phyloP scores from a whole-genome alignment of 2,329 filamentous ascomycete species.

The Cordyceps militaris region DNA sequence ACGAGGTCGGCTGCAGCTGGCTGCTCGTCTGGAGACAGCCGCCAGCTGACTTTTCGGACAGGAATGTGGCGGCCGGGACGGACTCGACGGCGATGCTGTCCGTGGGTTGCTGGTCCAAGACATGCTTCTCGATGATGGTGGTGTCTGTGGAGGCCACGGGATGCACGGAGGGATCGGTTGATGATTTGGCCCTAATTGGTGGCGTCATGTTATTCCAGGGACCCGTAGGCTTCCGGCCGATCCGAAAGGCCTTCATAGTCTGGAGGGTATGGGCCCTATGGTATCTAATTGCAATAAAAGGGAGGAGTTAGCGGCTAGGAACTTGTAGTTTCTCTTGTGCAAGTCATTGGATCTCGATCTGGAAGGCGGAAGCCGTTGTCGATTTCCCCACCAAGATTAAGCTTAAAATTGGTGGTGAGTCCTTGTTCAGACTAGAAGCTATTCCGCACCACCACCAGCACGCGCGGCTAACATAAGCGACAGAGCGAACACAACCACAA shows the following conservation, averaged over 20 bases:
- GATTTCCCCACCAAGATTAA: slow-evolving; percentile 6
- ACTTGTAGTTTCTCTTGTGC: background rate
- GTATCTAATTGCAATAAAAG: slow-evolving; percentile 38
- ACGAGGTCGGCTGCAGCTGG: background rate
- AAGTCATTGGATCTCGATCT: slow-evolving; percentile 1
- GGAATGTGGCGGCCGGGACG: background rate
- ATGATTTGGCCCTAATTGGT: slow-evolving; percentile 40
- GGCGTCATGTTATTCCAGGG: slow-evolving; percentile 53
- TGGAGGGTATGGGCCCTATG: slow-evolving; percentile 46
- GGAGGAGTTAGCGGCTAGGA: slow-evolving; percentile 4
- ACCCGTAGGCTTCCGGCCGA: slow-evolving; percentile 47
- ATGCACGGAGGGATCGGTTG: slow-evolving; percentile 16
- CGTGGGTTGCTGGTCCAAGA: too few relatives aligned
- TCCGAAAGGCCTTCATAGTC: slow-evolving; percentile 53
- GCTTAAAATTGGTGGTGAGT: slow-evolving; percentile 3
- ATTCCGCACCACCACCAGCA: background rate
- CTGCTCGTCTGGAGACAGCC: slow-evolving; percentile 6
- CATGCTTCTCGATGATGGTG: background rate
- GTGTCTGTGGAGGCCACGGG: background rate
- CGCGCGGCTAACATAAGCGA: background rate
- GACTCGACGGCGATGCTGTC: background rate
- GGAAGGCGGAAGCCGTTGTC: background rate
- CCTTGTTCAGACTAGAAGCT: background rate
- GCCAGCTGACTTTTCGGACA: background rate
- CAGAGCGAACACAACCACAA: background rate